Evolutionary conservation across 768 basidiomycete genomes (phyloP), one percentile per base, ranked within the genome.

Genomic region (Lentinula aciculospora): DNA sequence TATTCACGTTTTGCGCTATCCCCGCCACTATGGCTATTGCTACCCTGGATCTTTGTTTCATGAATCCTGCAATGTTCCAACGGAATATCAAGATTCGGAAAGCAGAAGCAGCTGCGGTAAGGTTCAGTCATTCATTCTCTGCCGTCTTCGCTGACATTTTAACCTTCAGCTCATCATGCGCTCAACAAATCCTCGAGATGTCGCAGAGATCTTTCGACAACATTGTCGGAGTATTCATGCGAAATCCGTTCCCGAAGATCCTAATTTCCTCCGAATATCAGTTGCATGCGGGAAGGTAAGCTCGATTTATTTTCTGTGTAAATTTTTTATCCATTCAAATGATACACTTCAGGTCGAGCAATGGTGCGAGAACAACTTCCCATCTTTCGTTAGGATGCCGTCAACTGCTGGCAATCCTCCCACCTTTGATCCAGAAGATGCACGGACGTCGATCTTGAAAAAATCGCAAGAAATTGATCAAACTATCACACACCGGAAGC

Each of bases 1-100:
- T 97, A 19, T 98, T 98, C 80, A 91, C 91, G 68, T 98, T 98
- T 72, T 94, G 92, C 63, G 93, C 96, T 0, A 90, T 98, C 58
- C 96, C 96, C 5, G 90, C 87, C 17, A 81, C 87, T 12, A 98
- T 98, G 95, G 94, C 96, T 0, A 88, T 99, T 62, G 95, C 96
- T 9, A 98, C 96, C 7, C 79, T 99, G 21, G 83, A 87, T 50
- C 71, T 92, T 46, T 96, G 94, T 70, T 98, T 94, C 75, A 94
- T 92, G 91, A 98, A 98, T 73, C 82, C 82, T 7, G 75, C 74
- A 7, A 89, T 98, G 81, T 84, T 98, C 71, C 80, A 88, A 62
- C 72, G 80, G 65, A 95, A 97, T 68, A 85, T 97, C 68, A 98
- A 99, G 74, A 99, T 99, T 61, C 82, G 95, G 58, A 94, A 94